phyloP scores from a whole-genome alignment of 2,329 filamentous ascomycete genomes.

The Acephala macrosclerotiorum region DNA sequence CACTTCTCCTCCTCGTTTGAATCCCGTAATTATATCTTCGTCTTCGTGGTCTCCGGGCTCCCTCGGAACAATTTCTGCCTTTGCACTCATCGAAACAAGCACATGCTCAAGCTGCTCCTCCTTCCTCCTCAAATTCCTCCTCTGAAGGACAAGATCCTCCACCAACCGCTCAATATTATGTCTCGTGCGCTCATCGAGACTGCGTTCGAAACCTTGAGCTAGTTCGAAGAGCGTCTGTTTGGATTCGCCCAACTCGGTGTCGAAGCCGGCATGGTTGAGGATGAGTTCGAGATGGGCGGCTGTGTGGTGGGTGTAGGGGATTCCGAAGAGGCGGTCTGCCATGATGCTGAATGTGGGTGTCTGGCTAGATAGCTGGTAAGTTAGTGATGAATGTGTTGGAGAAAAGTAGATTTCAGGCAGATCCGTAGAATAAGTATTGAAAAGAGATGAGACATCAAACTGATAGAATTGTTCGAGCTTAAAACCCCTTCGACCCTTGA shows the following conservation, averaged over 20 bases:
- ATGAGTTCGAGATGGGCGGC: neutral
- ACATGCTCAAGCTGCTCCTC: neutral
- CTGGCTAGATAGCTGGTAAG: neutral
- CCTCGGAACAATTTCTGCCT: too few relatives aligned
- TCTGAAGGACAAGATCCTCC: neutral
- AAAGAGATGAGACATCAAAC: too few relatives aligned
- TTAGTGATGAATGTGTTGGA: neutral
- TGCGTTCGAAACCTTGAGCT: neutral
- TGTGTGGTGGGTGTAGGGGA: neutral
- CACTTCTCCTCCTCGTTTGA: neutral
- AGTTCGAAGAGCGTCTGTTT: neutral
- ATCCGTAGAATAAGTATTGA: too few relatives aligned
- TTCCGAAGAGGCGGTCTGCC: slow-evolving; percentile 1
- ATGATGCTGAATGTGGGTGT: neutral
- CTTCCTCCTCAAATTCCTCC: neutral
- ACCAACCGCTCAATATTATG: neutral
- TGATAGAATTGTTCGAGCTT: too few relatives aligned
- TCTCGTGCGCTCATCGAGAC: neutral
- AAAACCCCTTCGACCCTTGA: neutral
- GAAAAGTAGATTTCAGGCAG: too few relatives aligned
- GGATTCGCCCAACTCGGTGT: neutral
- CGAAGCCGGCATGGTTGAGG: neutral
- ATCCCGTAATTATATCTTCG: too few relatives aligned
- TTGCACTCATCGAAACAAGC: neutral
- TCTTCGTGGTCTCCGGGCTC: too few relatives aligned